A percentile compares a stretch with the other conserved stretches of the same genome.
Conservation (phyloP, 2,329 filamentous ascomycete genomes). For the Fragosphaeria purpurea region DNA sequence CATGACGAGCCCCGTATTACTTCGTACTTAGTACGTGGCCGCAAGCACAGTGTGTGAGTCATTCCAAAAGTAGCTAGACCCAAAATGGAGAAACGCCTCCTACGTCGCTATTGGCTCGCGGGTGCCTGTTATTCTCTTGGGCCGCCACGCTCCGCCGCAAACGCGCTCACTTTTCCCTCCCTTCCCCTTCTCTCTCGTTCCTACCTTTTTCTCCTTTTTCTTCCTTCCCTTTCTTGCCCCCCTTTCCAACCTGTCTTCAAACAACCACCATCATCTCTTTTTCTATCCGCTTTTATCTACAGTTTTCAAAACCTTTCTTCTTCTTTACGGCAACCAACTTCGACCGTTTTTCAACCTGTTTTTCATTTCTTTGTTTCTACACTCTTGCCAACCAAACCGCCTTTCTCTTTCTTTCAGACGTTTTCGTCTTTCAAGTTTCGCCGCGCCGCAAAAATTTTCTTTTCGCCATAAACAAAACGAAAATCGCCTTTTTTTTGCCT, state of each 20-base stretch:
- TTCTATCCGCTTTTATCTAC: constrained; percentile 8
- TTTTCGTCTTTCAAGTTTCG: not conserved
- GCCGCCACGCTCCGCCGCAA: too few species aligned
- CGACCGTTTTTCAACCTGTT: constrained; percentile 15
- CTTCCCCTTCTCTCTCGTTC: too few species aligned
- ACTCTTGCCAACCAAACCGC: not conserved
- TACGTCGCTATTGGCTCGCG: not conserved
- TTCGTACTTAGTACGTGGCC: too few species aligned
- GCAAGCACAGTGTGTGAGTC: not conserved
- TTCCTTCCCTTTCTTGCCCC: not conserved
- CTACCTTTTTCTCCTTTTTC: not conserved
- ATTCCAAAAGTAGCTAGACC: not conserved
- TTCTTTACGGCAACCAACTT: constrained; percentile 25
- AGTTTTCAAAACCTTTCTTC: constrained; percentile 14
- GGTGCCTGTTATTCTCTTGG: too few species aligned
- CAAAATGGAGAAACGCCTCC: not conserved
- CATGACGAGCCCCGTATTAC: too few species aligned
- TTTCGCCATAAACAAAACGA: not conserved
- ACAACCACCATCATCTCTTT: constrained; percentile 3
- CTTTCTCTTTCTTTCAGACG: not conserved
- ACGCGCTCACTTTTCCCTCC: too few species aligned
- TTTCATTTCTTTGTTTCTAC: not conserved
- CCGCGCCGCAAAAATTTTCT: constrained; percentile 1
- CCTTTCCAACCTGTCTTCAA: not conserved
- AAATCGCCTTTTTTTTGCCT: not conserved